Evolutionary conservation across 2,329 filamentous ascomycete species (phyloP), one percentile per base, ranked within the genome.

Genomic region (Verticillium isaacii): DNA sequence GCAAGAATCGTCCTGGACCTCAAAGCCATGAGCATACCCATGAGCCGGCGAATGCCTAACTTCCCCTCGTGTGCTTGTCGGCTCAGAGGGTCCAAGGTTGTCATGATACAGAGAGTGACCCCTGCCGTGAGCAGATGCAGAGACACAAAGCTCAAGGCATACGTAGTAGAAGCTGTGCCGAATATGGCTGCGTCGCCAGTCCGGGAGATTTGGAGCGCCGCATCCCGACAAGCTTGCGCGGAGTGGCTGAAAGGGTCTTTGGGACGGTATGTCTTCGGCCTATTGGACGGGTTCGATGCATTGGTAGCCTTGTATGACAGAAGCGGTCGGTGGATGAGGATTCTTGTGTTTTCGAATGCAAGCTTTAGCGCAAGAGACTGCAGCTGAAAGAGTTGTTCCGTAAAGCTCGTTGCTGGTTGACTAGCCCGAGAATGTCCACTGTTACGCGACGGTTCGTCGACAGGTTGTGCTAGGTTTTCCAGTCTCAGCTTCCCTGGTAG

Each of bases 331-430:
- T 76, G 65, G 0, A 72, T 60, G 0, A 76, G 56, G 0, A 76
- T 76, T 7, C 63, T 69, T 0, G 72, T 66, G 39, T 75, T 76
- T 17, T 76, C 68, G 37, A 68, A 76, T 0, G 72, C 72, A 2
- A 76, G 65, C 52, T 69, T 64, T 2, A 76, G 65, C 0, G 71
- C 63, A 3, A 77, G 67, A 0, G 72, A 70, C 57, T 76, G 74
- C 0, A 75, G 64, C 9, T 69, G 66, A 54, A 68, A 77, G 0
- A 70, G 45, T 1, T 68, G 57, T 14, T 36, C 34, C 11, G 34
- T 36, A 36, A 36, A 2, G 14, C 14, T 34, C 34, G 59, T 12
- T 60, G 45, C 11, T 14, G 29, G 9, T 39, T 41, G 9, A 17
- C 34, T 7, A 36, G 52, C 15, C 39, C 15, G 9, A 3, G 9